Evolutionary conservation across 108 stramenopile genomes (phyloP).

Genomic region (Skeletonema tropicum): DNA sequence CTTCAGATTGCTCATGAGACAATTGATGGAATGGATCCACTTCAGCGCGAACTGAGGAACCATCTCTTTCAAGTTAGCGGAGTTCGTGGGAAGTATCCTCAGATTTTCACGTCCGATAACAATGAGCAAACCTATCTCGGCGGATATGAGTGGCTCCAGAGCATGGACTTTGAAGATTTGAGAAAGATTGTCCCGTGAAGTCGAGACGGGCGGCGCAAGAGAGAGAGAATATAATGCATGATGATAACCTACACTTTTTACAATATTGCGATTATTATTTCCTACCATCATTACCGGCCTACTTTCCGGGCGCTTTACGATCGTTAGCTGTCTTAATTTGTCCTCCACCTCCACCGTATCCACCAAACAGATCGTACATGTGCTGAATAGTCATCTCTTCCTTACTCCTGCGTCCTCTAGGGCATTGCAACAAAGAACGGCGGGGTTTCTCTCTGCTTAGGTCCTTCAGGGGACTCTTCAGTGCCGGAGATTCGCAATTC

Average conservation of each 20-base stretch:
- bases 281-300: constrained; percentile 8
- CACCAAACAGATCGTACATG: constrained; percentile 66
- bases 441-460: constrained; percentile 45
- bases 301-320: constrained; percentile 61
- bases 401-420: constrained; percentile 50
- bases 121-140: constrained; percentile 21
- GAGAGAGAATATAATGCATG: neutral
- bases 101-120: constrained; percentile 29
- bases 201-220: neutral
- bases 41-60: constrained; percentile 23
- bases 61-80: constrained; percentile 39
- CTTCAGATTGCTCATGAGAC: constrained; percentile 29
- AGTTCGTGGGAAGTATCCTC: constrained; percentile 48
- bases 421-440: constrained; percentile 72
- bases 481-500: constrained; percentile 37
- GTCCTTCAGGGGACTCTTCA: constrained; percentile 9
- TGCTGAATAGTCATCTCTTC: constrained; percentile 67
- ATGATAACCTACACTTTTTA: neutral
- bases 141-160: constrained; percentile 36
- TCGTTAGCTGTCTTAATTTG: constrained; percentile 64
- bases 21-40: constrained; percentile 63
- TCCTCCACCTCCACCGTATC: constrained; percentile 61
- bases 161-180: constrained; percentile 8
- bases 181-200: neutral
- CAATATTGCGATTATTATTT: neutral